These are phyloP conservation scores for Paramecium biaurelia DNA, from an alignment of 73 alveolate genomes.

Conservation along the genomic window DNA sequence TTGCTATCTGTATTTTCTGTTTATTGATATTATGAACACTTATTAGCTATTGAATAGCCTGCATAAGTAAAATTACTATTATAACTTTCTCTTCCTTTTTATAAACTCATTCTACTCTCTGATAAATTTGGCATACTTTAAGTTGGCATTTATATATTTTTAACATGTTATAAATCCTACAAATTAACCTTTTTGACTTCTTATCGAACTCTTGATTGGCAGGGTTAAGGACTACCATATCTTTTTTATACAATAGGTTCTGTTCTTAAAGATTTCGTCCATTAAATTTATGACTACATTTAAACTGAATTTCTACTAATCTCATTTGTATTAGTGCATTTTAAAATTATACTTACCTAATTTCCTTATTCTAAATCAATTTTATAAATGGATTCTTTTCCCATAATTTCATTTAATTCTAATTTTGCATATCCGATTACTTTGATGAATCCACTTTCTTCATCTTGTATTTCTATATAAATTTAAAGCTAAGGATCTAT, in stretches of 20 bases:
- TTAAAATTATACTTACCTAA: neutral
- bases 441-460: neutral
- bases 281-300: neutral
- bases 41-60: neutral
- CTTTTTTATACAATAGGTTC: neutral
- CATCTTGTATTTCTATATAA: neutral
- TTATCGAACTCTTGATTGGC: neutral
- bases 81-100: conserved; percentile 20
- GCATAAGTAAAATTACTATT: conserved; percentile 1
- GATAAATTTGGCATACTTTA: neutral
- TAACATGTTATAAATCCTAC: neutral
- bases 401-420: neutral
- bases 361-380: neutral
- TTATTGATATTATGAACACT: neutral
- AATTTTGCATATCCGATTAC: neutral
- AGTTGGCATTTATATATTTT: neutral
- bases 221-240: neutral
- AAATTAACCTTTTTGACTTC: neutral
- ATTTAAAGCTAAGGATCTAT: neutral
- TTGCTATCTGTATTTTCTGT: neutral
- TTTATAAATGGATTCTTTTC: neutral
- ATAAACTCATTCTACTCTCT: neutral
- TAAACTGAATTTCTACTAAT: neutral
- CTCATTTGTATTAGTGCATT: neutral
- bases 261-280: conserved; percentile 6